A percentile compares a stretch with the other conserved stretches of the same genome.
Conservation (phyloP, 2,329 filamentous ascomycete species). For the Colletotrichum filicis region DNA sequence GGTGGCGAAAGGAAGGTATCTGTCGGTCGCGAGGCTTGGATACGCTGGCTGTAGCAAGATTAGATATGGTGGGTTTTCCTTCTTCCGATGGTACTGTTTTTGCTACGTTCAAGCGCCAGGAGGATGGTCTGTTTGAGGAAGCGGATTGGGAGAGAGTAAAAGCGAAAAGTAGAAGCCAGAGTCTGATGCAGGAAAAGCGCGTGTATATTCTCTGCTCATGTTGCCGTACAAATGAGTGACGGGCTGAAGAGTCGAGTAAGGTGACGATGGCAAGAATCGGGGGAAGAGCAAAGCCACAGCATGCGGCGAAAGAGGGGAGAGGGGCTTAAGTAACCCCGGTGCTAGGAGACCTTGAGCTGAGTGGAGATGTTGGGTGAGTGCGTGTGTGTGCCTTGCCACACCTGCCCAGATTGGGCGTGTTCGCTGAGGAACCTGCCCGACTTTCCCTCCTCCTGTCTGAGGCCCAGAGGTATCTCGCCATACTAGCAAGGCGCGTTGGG, state of each 20-base stretch:
- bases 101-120: constrained; percentile 19
- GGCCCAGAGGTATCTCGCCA: background rate
- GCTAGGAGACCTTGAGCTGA: background rate
- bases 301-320: constrained; percentile 24
- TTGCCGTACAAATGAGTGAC: constrained; percentile 30
- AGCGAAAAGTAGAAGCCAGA: constrained; percentile 24
- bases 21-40: constrained; percentile 5
- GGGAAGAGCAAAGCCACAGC: background rate
- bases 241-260: constrained; percentile 17
- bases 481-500: background rate
- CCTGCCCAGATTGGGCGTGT: constrained; percentile 18
- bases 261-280: constrained; percentile 18
- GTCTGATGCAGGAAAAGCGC: constrained; percentile 25
- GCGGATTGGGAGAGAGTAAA: constrained; percentile 24
- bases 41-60: background rate
- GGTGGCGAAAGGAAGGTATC: background rate
- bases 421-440: background rate
- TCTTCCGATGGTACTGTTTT: background rate
- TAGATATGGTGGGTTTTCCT: background rate
- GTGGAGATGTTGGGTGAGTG: background rate
- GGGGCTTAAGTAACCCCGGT: constrained; percentile 34
- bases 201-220: constrained; percentile 34
- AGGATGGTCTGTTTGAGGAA: constrained; percentile 23
- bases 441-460: background rate
- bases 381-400: background rate